A percentile compares a stretch with the other conserved stretches of the same genome.
phyloP scores from a whole-genome alignment of 2,329 filamentous ascomycete genomes.

The Onygenales sp. region DNA sequence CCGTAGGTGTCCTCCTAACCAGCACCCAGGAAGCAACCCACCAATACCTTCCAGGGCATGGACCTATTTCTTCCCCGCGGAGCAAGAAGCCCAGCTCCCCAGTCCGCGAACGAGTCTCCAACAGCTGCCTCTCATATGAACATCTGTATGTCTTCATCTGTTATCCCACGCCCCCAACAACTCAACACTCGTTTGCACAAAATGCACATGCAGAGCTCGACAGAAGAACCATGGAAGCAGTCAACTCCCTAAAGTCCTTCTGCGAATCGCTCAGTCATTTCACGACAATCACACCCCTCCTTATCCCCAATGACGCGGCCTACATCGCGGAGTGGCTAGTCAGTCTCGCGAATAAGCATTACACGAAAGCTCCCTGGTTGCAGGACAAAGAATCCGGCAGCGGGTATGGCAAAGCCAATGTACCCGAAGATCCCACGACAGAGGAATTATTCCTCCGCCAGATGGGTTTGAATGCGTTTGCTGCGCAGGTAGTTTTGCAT shows the following conservation, averaged over 20 bases:
- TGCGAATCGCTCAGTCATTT: slow-evolving; percentile 13
- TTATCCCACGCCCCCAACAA: slow-evolving; percentile 6
- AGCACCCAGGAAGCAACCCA: slow-evolving; percentile 66
- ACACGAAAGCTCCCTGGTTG: slow-evolving; percentile 5
- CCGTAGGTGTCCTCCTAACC: slow-evolving; percentile 59
- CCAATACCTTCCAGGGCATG: slow-evolving; percentile 55
- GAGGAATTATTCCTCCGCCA: slow-evolving; percentile 61
- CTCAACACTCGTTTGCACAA: slow-evolving; percentile 12
- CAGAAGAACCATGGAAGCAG: slow-evolving; percentile 9
- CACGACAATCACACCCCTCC: slow-evolving; percentile 2
- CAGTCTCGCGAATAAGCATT: slow-evolving; percentile 42
- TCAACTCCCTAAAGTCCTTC: slow-evolving; percentile 17
- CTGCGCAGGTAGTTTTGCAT: slow-evolving; percentile 56
- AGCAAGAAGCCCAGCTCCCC: slow-evolving; percentile 22
- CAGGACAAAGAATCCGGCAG: not conserved
- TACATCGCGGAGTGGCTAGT: slow-evolving; percentile 49
- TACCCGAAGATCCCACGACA: slow-evolving; percentile 29
- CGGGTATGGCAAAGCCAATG: no score
- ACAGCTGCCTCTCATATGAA: slow-evolving; percentile 53
- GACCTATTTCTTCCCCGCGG: slow-evolving; percentile 8
- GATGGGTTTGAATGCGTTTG: slow-evolving; percentile 61
- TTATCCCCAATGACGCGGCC: slow-evolving; percentile 17
- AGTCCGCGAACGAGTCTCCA: slow-evolving; percentile 47
- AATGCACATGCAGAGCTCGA: slow-evolving; percentile 4
- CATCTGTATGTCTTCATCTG: slow-evolving; percentile 58